Base-by-base conservation (phyloP, 768 basidiomycete species). In the Gloeostereum incarnatum region DNA sequence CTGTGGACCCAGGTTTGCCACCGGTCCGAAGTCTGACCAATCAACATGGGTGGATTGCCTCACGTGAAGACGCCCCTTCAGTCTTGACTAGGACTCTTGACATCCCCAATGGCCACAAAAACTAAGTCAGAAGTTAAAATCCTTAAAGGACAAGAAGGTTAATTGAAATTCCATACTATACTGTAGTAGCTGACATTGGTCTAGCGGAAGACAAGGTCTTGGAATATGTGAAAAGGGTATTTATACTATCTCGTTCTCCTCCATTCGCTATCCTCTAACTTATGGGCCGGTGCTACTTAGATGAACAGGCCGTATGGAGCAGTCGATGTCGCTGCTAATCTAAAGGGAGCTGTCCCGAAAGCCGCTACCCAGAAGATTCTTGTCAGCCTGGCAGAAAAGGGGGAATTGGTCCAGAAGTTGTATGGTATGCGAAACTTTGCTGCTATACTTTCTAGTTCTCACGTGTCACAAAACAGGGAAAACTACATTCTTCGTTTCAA, bases 341-440 rank as follows among this genome's bases (percentile, higher is more conserved):
- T 96, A 21, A 93, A 93, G 58, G 87, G 87, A 36, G 81, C 81
- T 7, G 80, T 94, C 4, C 78, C 87, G 5, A 96, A 96, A 54
- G 61, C 87, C 2, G 68, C 79, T 2, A 79, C 81, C 0, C 88
- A 90, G 53, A 96, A 94, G 62, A 83, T 93, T 32, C 68, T 94
- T 10, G 61, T 73, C 2, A 61, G 77, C 1, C 70, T 94, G 13
- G 81, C 92, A n/a, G 92, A 93, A 46, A 89, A 80, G 53, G 87
- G 86, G 14, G 73, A 75, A 39, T 64, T 93, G 13, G 75, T 81
- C 0, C 79, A 89, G 51, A 96, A 94, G 61, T 65, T 68, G 19
- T 96, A 93, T 42, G 89, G 91, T 76, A 61, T 35, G 66, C n/a
- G n/a, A n/a, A n/a, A n/a, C n/a, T n/a, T n/a, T 36, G 19, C 30